These are phyloP conservation scores for Diaporthe ilicicola DNA, from an alignment of 2,329 filamentous ascomycete genomes.

Conservation along the genomic window DNA sequence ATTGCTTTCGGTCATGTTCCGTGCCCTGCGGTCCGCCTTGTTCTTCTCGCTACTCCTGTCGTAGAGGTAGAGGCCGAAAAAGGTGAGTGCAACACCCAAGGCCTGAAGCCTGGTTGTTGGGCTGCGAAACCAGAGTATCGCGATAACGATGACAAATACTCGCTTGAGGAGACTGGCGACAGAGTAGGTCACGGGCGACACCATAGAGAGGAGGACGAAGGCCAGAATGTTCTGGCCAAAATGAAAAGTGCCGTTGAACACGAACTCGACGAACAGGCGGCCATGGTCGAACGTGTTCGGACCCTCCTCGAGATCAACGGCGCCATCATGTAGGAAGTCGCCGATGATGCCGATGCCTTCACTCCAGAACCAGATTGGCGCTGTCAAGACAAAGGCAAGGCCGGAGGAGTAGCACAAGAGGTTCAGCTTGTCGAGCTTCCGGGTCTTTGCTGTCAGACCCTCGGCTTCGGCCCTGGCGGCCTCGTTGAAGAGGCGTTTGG, in stretches of 20 bases:
- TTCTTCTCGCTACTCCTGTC: constrained; percentile 90
- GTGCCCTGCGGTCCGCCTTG: constrained; percentile 84
- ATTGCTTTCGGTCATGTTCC: constrained; percentile 66
- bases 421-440: constrained; percentile 96
- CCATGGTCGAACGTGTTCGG: constrained; percentile 80
- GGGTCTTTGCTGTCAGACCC: constrained; percentile 65
- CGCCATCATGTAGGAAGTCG: constrained; percentile 84
- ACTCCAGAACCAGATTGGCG: constrained; percentile 91
- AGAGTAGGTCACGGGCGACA: constrained; percentile 96
- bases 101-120: constrained; percentile 85
- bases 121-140: constrained; percentile 95
- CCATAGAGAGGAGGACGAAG: constrained; percentile 89
- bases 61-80: constrained; percentile 92
- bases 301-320: constrained; percentile 66
- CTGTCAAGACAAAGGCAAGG: constrained; percentile 86
- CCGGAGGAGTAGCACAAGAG: constrained; percentile 96
- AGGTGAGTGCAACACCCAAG: constrained; percentile 86
- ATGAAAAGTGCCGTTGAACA: constrained; percentile 97
- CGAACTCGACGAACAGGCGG: constrained; percentile 80
- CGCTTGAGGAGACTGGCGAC: constrained; percentile 96
- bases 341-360: constrained; percentile 82
- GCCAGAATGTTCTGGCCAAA: constrained; percentile 97
- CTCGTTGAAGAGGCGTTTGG: constrained; percentile 97
- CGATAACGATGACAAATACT: constrained; percentile 94
- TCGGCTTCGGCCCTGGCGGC: constrained; percentile 86